Conservation (phyloP, 208 protist species). For the Wallacemonas sp. region DNA sequence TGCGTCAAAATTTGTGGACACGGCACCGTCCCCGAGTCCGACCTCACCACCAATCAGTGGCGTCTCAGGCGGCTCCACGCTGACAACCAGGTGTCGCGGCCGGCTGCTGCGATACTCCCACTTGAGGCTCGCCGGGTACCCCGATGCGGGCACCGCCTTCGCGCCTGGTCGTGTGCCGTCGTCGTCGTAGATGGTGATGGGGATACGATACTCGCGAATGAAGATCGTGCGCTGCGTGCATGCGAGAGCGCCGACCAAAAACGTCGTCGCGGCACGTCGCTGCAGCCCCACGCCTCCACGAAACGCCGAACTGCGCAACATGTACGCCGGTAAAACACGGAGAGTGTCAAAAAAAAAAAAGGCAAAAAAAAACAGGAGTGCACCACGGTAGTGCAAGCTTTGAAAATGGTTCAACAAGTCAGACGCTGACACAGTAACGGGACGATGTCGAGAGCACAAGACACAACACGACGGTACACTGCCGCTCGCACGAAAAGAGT, state of each 20-base stretch:
- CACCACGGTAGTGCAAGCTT: too few relatives aligned
- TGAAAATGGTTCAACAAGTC: too few relatives aligned
- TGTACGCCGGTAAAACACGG: too few relatives aligned
- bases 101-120: slow-evolving; percentile 68
- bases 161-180: not conserved
- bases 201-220: slow-evolving; percentile 56
- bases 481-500: too few relatives aligned
- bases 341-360: slow-evolving; percentile 9
- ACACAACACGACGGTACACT: too few relatives aligned
- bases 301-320: too few relatives aligned
- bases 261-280: not conserved
- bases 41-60: not conserved
- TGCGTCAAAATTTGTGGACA: not conserved
- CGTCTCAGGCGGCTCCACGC: slow-evolving; percentile 19
- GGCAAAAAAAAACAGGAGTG: too few relatives aligned
- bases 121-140: slow-evolving; percentile 53
- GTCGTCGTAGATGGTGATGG: slow-evolving; percentile 41
- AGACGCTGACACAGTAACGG: too few relatives aligned
- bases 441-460: too few relatives aligned
- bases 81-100: slow-evolving; percentile 58
- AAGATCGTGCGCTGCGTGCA: slow-evolving; percentile 33
- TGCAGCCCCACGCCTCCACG: not conserved
- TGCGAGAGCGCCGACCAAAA: not conserved
- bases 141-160: slow-evolving; percentile 1
- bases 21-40: not conserved